Conservation (phyloP, 768 basidiomycete species). For the Leccinum rimulosum region DNA sequence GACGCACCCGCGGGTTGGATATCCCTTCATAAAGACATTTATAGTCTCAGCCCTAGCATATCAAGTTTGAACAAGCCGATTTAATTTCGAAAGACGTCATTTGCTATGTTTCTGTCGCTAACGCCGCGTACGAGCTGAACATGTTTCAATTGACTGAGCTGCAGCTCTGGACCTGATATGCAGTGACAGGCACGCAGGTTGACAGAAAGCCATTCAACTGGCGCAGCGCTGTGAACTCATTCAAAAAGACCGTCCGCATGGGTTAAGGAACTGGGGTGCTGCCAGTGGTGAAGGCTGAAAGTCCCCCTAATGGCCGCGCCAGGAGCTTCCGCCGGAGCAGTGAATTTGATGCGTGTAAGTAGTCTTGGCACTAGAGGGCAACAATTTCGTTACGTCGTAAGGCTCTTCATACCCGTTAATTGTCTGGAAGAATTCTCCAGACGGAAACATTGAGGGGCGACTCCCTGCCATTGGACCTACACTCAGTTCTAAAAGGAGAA, state of each 20-base stretch:
- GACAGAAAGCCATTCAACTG: background rate
- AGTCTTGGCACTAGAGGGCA: background rate
- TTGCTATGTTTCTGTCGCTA: background rate
- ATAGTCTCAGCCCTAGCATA: background rate
- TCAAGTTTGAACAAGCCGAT: background rate
- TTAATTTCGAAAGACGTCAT: background rate
- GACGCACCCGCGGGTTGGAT: background rate
- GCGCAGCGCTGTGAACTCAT: background rate
- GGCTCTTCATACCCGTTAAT: background rate
- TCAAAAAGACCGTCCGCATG: conserved; percentile 2
- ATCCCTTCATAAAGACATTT: background rate
- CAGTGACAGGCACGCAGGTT: background rate
- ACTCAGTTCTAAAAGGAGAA: background rate
- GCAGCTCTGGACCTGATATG: background rate
- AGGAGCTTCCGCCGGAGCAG: conserved; percentile 2
- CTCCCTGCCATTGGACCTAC: background rate
- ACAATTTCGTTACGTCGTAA: background rate
- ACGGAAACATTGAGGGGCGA: background rate
- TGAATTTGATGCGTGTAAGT: background rate
- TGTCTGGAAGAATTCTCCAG: background rate
- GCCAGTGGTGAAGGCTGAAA: background rate
- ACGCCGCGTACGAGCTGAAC: background rate
- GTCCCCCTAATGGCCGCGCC: conserved; percentile 2
- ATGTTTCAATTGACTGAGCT: background rate
- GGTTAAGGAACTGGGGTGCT: background rate